Evolutionary conservation across 129 eudicot genomes (phyloP).

Genomic region (Tagetes patula): DNA sequence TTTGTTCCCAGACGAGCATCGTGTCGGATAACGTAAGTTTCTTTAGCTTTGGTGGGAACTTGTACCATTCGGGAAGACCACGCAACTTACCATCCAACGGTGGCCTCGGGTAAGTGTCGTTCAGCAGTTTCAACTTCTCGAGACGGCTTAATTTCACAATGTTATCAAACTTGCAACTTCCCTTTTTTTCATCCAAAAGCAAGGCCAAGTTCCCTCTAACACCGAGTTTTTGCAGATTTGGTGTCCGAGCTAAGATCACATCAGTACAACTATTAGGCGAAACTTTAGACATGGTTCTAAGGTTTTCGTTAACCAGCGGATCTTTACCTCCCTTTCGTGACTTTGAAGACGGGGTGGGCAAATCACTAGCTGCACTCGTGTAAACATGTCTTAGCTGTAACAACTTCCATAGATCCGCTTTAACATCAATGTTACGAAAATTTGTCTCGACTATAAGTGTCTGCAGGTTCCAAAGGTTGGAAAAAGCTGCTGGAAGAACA

Average conservation of each 20-base stretch:
- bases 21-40: constrained; percentile 45
- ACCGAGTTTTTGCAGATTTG: constrained; percentile 46
- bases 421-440: constrained; percentile 19
- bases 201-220: constrained; percentile 40
- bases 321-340: constrained; percentile 10
- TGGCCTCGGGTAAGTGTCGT: constrained; percentile 43
- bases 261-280: constrained; percentile 33
- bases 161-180: constrained; percentile 32
- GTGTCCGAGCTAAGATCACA: constrained; percentile 40
- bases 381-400: constrained; percentile 39
- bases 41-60: constrained; percentile 37
- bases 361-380: constrained; percentile 12
- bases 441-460: constrained; percentile 30
- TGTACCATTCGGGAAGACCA: constrained; percentile 31
- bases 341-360: constrained; percentile 16
- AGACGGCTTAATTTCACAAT: constrained; percentile 37
- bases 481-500: constrained; percentile 30
- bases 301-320: constrained; percentile 24
- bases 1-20: constrained; percentile 48
- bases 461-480: constrained; percentile 41
- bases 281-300: constrained; percentile 35
- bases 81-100: constrained; percentile 28
- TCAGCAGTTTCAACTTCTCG: constrained; percentile 47
- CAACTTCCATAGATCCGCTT: constrained; percentile 36
- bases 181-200: constrained; percentile 42